Percentiles rank a stretch among this genome's conserved stretches.
These are phyloP conservation scores for Pleurotus giganteus DNA, from an alignment of 768 basidiomycete genomes.

Conservation along the genomic window DNA sequence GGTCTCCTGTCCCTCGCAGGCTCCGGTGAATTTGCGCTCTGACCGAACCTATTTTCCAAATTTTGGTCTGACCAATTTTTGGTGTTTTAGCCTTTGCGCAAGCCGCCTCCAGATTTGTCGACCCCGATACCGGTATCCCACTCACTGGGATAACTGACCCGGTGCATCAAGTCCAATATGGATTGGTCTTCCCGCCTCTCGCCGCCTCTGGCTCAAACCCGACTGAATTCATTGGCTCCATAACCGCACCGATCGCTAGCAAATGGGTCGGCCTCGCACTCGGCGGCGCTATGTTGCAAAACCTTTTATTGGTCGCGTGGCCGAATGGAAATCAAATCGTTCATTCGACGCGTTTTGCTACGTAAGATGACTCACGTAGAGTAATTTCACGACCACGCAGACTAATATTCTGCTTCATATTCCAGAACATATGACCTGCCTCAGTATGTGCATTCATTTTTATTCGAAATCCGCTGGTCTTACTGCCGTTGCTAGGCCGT, in stretches of 20 bases:
- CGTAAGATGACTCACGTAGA: conserved; percentile 36
- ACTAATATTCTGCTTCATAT: background rate
- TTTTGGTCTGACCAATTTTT: no score
- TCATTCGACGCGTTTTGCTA: conserved; percentile 48
- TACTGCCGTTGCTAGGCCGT: conserved; percentile 25
- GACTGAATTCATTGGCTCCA: conserved; percentile 61
- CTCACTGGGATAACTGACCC: conserved; percentile 46
- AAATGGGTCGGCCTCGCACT: conserved; percentile 57
- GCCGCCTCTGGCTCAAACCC: conserved; percentile 34
- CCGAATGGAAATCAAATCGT: conserved; percentile 53
- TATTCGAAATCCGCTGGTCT: background rate
- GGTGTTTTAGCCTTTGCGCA: conserved; percentile 43
- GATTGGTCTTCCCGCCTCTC: conserved; percentile 52
- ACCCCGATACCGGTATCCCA: conserved; percentile 54
- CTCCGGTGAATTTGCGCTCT: conserved; percentile 23
- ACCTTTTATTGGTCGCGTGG: conserved; percentile 62
- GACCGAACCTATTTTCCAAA: no score
- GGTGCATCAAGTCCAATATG: conserved; percentile 41
- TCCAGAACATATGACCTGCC: conserved; percentile 51
- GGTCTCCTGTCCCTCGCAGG: conserved; percentile 27
- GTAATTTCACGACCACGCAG: background rate
- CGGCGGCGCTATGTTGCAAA: conserved; percentile 52
- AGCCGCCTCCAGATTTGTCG: conserved; percentile 40
- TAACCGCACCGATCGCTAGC: conserved; percentile 52
- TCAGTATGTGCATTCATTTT: conserved; percentile 27